Base-by-base conservation (phyloP, 768 basidiomycete genomes). In the Leccinum sublutescens region DNA sequence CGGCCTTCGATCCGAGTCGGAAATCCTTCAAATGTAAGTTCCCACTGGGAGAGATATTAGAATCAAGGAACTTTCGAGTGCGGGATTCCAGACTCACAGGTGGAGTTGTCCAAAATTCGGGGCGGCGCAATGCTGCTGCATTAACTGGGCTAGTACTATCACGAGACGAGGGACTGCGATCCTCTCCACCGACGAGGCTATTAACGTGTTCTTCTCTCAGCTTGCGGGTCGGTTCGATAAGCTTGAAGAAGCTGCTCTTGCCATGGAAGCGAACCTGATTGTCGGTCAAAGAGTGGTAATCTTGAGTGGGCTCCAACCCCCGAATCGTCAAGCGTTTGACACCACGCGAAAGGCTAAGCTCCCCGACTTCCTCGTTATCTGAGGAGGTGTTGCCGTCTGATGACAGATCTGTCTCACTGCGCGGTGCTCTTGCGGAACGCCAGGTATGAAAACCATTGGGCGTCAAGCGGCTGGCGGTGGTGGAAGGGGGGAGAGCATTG, bases 101-200 rank as follows among this genome's bases (percentile, higher is more conserved):
- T n/a, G 82, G 82, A 48, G 82, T 77, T n/a, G 68, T 66, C 87
- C 87, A 89, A 61, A 82, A 86, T 66, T 80, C 67, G 0, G 76
- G 75, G 21, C 86, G 77, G 31, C 79, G 74, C 25, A 54, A 62
- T 25, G 66, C 62, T 40, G 69, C 66, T 19, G 60, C 62, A 25
- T 68, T 60, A 2, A 62, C 61, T 0, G 69, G 68, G 31, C 67
- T 69, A 12, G 56, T 51, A 7, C 64, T 66, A 17, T 71, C 62
- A 29, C 62, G 61, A 47, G 58, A 52, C 8, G 66, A 66, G 25
- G 43, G 50, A 45, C 55, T 62, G 31, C 51, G 52, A 19, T 65
- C 65, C 2, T 62, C 64, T 34, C 59, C 64, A 11, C 67, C 60
- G 4, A 58, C 65, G 15, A 72, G 60, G 15, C 81, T 80, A 52